Conservation (phyloP, 805 yeast species). For the Candida anglica region DNA sequence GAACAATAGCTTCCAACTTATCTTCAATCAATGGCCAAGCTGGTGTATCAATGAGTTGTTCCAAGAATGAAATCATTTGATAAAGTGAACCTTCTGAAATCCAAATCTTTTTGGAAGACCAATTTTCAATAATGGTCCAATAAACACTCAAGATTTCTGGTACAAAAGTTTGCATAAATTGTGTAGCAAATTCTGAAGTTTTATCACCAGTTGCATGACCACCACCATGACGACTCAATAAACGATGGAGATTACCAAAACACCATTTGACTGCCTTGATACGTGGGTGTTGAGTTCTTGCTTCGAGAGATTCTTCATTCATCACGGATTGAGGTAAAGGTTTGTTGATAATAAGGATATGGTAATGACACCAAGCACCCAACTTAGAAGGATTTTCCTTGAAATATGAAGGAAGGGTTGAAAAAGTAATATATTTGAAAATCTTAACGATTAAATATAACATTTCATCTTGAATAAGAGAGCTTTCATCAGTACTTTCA, state of each 20-base stretch:
- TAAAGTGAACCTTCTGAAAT: conserved; percentile 36
- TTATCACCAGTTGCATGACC: conserved; percentile 33
- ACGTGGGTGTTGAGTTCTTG: conserved; percentile 36
- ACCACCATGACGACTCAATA: conserved; percentile 42
- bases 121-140: conserved; percentile 39
- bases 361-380: conserved; percentile 40
- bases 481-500: conserved; percentile 10
- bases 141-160: conserved; percentile 40
- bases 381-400: conserved; percentile 27
- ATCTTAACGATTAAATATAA: conserved; percentile 36
- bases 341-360: conserved; percentile 33
- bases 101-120: conserved; percentile 38
- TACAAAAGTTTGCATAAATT: conserved; percentile 33
- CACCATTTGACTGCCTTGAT: conserved; percentile 43
- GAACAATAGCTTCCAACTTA: conserved; percentile 37
- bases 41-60: conserved; percentile 37
- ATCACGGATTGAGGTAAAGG: conserved; percentile 33
- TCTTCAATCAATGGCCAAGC: conserved; percentile 33
- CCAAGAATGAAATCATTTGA: conserved; percentile 41
- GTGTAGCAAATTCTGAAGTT: conserved; percentile 23
- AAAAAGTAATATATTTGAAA: conserved; percentile 37
- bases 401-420: conserved; percentile 35
- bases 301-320: conserved; percentile 26
- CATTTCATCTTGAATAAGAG: conserved; percentile 26
- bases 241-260: conserved; percentile 38